phyloP scores from a whole-genome alignment of 2,329 filamentous ascomycete genomes.

The Monosporascus sp. region DNA sequence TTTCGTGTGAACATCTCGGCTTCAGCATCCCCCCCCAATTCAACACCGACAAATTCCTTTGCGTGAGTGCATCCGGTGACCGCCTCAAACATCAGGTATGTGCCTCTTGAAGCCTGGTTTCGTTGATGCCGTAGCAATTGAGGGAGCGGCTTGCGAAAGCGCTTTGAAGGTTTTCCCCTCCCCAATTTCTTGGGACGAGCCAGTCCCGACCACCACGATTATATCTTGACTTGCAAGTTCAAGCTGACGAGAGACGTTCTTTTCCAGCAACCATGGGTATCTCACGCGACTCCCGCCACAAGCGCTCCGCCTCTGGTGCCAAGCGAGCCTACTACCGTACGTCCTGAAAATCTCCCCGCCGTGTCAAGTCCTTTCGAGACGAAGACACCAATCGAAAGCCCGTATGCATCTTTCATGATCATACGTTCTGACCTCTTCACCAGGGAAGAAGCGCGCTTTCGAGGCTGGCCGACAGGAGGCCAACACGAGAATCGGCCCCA shows the following conservation, averaged over 20 bases:
- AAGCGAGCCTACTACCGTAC: constrained; percentile 91
- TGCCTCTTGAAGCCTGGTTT: constrained; percentile 2
- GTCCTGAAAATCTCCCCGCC: constrained; percentile 34
- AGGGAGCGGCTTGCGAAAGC: too few relatives aligned
- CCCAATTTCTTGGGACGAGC: neutral
- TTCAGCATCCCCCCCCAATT: neutral
- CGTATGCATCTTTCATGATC: constrained; percentile 50
- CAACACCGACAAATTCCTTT: neutral
- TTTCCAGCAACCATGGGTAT: constrained; percentile 88
- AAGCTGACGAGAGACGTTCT: constrained; percentile 15
- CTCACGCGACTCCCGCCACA: constrained; percentile 99
- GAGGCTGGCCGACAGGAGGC: constrained; percentile 99
- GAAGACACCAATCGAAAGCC: constrained; percentile 50
- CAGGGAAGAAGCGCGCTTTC: constrained; percentile 96
- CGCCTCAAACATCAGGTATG: neutral
- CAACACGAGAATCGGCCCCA: constrained; percentile 97
- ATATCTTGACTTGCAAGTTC: neutral
- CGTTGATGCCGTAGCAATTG: neutral
- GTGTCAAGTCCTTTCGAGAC: neutral
- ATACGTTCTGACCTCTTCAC: constrained; percentile 72
- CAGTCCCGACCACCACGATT: too few relatives aligned
- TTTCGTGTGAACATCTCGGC: neutral
- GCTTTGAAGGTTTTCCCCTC: neutral
- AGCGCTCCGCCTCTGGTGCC: constrained; percentile 97
- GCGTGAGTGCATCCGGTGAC: neutral